These are phyloP conservation scores for Dryas integrifolia DNA, from an alignment of 331 rosid species.

Conservation along the genomic window DNA sequence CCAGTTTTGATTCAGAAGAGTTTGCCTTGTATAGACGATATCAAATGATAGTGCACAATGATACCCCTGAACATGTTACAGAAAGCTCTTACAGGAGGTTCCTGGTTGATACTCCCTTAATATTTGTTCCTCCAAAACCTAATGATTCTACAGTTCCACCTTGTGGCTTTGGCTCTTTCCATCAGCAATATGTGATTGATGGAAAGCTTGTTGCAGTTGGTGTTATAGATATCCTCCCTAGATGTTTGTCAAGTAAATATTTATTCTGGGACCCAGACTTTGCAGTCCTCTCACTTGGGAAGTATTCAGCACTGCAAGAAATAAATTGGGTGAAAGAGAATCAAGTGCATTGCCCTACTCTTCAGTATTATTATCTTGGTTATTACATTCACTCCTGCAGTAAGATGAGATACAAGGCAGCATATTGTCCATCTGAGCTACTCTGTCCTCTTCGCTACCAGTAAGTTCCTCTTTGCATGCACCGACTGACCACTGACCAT, in stretches of 20 bases:
- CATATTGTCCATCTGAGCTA: constrained; percentile 81
- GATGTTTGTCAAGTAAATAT: constrained; percentile 88
- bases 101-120: constrained; percentile 77
- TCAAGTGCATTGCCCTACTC: constrained; percentile 64
- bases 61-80: constrained; percentile 56
- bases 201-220: constrained; percentile 89
- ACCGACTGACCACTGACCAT: neutral
- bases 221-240: constrained; percentile 90
- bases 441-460: constrained; percentile 83
- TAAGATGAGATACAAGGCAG: constrained; percentile 97
- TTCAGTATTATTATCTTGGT: constrained; percentile 90
- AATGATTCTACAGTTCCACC: constrained; percentile 73
- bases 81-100: constrained; percentile 67
- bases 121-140: constrained; percentile 48
- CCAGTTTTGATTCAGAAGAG: constrained; percentile 82
- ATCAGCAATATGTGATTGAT: constrained; percentile 81
- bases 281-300: constrained; percentile 91
- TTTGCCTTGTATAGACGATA: constrained; percentile 63
- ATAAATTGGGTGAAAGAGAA: constrained; percentile 84
- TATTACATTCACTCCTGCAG: constrained; percentile 86
- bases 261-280: constrained; percentile 97
- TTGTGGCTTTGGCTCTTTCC: constrained; percentile 97
- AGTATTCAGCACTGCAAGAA: constrained; percentile 90
- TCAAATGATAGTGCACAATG: constrained; percentile 79
- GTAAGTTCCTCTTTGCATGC: constrained; percentile 48